A percentile compares a stretch with the other conserved stretches of the same genome.
Conservation (phyloP, 495 filamentous ascomycete genomes). For the Aspergillus ostianus region DNA sequence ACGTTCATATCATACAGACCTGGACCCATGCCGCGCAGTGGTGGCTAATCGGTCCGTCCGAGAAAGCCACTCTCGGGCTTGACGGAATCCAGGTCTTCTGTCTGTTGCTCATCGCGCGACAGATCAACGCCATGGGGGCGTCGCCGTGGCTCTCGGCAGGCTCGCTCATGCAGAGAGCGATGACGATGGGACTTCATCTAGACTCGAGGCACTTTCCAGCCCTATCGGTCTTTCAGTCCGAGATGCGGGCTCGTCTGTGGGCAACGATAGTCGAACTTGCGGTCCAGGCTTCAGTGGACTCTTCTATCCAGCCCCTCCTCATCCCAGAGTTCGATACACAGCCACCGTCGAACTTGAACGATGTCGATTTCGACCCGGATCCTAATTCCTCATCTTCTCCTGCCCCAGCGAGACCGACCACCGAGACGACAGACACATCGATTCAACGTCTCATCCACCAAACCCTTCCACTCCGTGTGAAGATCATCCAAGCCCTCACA, state of each 20-base stretch:
- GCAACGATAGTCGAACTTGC: constrained; percentile 54
- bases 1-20: constrained; percentile 9
- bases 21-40: constrained; percentile 55
- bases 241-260: constrained; percentile 57
- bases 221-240: constrained; percentile 45
- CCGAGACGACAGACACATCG: constrained; percentile 38
- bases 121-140: constrained; percentile 43
- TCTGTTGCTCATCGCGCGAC: constrained; percentile 47
- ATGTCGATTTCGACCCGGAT: constrained; percentile 42
- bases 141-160: constrained; percentile 51
- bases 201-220: constrained; percentile 49
- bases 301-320: constrained; percentile 42
- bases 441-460: constrained; percentile 43
- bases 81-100: constrained; percentile 50
- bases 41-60: constrained; percentile 51
- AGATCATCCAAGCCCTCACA: constrained; percentile 37
- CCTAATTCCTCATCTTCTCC: constrained; percentile 21
- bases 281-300: constrained; percentile 42
- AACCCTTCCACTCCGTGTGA: constrained; percentile 38
- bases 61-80: constrained; percentile 43
- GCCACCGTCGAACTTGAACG: constrained; percentile 46
- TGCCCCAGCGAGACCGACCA: too few relatives aligned
- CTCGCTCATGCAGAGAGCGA: constrained; percentile 46
- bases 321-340: constrained; percentile 47
- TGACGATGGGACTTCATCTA: constrained; percentile 53